Evolutionary conservation across 2,329 filamentous ascomycete genomes (phyloP).

Genomic region (Hypoxylon rubiginosum): DNA sequence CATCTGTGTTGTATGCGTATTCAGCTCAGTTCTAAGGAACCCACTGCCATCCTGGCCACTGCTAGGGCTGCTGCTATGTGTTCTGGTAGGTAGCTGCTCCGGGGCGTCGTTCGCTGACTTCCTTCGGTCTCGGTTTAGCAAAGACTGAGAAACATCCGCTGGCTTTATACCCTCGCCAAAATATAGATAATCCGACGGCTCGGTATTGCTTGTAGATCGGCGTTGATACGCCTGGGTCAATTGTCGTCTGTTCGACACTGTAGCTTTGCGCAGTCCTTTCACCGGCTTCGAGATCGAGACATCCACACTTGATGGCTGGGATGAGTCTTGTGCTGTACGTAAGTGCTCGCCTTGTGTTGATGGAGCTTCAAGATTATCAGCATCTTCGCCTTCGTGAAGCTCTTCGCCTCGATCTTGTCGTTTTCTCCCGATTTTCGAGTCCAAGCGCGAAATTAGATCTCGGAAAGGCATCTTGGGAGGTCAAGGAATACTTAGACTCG

Average conservation of each 20-base stretch:
- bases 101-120: constrained; percentile 11
- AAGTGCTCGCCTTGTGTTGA: not conserved
- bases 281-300: constrained; percentile 3
- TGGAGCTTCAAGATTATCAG: not conserved
- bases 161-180: constrained; percentile 32
- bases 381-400: not conserved
- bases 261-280: constrained; percentile 22
- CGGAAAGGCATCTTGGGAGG: constrained; percentile 13
- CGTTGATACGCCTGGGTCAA: not conserved
- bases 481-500: not conserved
- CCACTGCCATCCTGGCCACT: constrained; percentile 24
- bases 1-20: constrained; percentile 28
- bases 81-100: not conserved
- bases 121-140: constrained; percentile 17
- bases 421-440: constrained; percentile 15
- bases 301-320: not conserved
- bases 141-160: constrained; percentile 23
- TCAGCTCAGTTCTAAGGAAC: constrained; percentile 21
- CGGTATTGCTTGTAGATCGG: constrained; percentile 1
- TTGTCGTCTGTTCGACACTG: constrained; percentile 3
- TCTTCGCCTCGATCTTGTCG: constrained; percentile 4
- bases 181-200: constrained; percentile 31
- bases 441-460: constrained; percentile 18
- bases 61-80: not conserved
- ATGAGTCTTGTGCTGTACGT: not conserved